phyloP scores from a whole-genome alignment of 1,284 basidiomycete genomes.

The Pseudozyma pruni region DNA sequence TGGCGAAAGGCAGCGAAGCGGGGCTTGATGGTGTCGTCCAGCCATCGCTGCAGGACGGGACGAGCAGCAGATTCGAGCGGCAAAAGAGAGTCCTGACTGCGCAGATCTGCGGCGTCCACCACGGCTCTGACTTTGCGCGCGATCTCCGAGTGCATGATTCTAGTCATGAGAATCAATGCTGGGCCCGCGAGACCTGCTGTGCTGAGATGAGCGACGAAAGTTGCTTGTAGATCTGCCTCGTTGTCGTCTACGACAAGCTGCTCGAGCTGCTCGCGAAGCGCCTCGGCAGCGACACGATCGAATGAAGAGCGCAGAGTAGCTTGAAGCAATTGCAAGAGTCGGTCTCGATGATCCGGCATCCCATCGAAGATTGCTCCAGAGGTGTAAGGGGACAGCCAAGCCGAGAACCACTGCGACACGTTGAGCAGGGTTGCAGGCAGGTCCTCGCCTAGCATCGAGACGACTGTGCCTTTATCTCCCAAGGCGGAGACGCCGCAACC shows the following conservation, averaged over 20 bases:
- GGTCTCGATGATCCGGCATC: background rate
- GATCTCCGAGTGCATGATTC: conserved; percentile 33
- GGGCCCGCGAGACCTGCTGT: conserved; percentile 18
- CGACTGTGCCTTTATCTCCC: background rate
- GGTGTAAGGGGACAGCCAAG: conserved; percentile 32
- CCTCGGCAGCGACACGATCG: conserved; percentile 8
- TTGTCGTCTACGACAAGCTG: conserved; percentile 11
- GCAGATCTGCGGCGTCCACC: conserved; percentile 21
- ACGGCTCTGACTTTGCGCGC: conserved; percentile 33
- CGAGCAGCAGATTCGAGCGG: conserved; percentile 37
- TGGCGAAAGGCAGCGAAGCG: conserved; percentile 32
- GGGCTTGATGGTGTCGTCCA: conserved; percentile 34
- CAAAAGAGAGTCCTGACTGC: conserved; percentile 21
- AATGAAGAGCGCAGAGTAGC: conserved; percentile 18
- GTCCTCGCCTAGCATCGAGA: conserved; percentile 3
- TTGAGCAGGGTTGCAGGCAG: conserved; percentile 8
- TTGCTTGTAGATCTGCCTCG: conserved; percentile 11
- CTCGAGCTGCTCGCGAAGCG: conserved; percentile 14
- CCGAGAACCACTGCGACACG: conserved; percentile 20
- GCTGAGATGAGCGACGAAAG: conserved; percentile 24
- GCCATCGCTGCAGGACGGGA: conserved; percentile 31
- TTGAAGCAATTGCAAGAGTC: conserved; percentile 22
- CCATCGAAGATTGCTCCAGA: conserved; percentile 16
- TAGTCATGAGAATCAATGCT: conserved; percentile 28
- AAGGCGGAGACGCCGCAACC: background rate